Percentiles rank a stretch among this genome's conserved stretches.
Evolutionary conservation across 805 yeast genomes (phyloP).

Genomic region (Wickerhamiella galacta): DNA sequence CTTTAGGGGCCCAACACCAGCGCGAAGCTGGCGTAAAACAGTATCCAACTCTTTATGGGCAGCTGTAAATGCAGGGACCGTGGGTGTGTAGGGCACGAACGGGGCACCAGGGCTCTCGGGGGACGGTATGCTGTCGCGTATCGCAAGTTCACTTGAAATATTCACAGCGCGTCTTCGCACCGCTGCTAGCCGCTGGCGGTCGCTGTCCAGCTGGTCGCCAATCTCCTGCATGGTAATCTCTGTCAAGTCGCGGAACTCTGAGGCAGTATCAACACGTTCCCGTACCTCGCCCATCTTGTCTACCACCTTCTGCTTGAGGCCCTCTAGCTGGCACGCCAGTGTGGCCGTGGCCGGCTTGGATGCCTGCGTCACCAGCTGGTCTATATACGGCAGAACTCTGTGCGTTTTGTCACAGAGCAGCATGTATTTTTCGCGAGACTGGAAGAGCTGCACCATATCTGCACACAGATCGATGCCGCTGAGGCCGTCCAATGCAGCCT

Average conservation of each 20-base stretch:
- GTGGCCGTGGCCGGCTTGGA: no score
- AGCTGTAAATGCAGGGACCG: not conserved
- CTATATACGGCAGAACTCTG: no score
- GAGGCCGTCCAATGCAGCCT: no score
- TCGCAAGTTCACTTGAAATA: not conserved
- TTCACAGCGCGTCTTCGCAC: not conserved
- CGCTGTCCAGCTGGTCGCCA: slow-evolving; percentile 3
- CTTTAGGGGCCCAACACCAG: slow-evolving; percentile 3
- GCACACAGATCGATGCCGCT: no score
- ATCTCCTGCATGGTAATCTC: slow-evolving; percentile 1
- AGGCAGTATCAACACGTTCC: slow-evolving; percentile 1
- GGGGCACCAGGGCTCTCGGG: not conserved
- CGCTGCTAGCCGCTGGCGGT: not conserved
- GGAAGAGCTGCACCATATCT: no score
- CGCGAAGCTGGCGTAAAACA: not conserved
- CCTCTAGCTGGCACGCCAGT: no score
- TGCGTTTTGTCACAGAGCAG: no score
- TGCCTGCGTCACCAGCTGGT: no score
- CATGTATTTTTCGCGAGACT: no score
- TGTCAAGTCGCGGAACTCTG: slow-evolving; percentile 4
- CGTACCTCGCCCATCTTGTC: not conserved
- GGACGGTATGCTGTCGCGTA: no score
- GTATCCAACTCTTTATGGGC: not conserved
- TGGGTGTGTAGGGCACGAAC: not conserved
- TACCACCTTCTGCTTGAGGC: no score